Evolutionary conservation across 768 basidiomycete species (phyloP), one percentile per base, ranked within the genome.

Genomic region (Pleurotus pulmonarius): DNA sequence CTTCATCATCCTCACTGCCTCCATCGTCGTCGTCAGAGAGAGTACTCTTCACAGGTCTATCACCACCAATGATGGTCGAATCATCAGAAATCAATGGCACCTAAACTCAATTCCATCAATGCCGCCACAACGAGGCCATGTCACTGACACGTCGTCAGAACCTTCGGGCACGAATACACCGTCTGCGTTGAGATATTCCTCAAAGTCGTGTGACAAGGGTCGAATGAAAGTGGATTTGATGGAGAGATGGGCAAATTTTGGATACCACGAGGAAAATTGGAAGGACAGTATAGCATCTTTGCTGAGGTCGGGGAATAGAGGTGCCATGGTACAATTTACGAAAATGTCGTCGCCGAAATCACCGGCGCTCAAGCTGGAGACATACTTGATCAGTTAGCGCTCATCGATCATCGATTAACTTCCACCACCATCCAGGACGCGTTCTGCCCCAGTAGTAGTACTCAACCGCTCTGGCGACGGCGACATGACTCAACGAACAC

Each of bases 251-350:
- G 83, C 72, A 67, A 91, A 94, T 6, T 61, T 66, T 4, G 91
- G 83, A 64, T 92, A 92, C 94, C 94, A 95, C 2, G 83, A 82
- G 1, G 92, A 93, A 63, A 91, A 90, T 56, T 92, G 91, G 65
- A 90, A 94, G 3, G 81, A 74, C 11, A 88, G 75, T 55, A 92
- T 74, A 63, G 85, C 82, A 4, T 74, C 66, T 13, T 72, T 67
- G 2, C 79, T 77, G 29, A 79, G 70, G 2, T 63, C 39, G 15
- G 89, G 90, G 65, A 89, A 90, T 43, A 78, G 61, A 15, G 67
- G 3, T 34, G 9, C 8, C 29, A 34, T 34, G 29, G 29, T 34
- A 34, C 29, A 34, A 34, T 34, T 34, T 9, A 7, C 29, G 29
- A 29, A 29, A 29, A 29, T 29, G 29, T 34, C 29, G 29, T 34